These are phyloP conservation scores for Leptographium galeiforme DNA, from an alignment of 2,329 filamentous ascomycete genomes.

Conservation along the genomic window DNA sequence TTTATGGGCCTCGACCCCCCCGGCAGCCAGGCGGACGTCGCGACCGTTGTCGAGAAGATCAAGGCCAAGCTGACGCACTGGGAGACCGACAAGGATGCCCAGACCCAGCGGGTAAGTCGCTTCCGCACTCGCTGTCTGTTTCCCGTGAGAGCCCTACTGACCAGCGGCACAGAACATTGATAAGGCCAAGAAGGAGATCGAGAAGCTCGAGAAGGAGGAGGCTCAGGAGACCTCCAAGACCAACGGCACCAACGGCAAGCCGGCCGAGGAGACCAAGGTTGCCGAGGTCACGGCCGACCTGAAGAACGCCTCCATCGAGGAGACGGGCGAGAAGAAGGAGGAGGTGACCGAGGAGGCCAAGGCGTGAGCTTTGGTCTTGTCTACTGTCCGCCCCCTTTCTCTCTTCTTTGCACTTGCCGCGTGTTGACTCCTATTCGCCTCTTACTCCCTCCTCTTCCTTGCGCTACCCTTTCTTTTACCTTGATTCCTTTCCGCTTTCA, in stretches of 20 bases:
- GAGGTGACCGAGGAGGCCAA: slow-evolving; percentile 31
- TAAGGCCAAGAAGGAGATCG: slow-evolving; percentile 92
- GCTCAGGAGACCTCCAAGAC: slow-evolving; percentile 27
- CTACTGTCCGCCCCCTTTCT: not conserved
- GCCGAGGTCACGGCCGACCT: slow-evolving; percentile 39
- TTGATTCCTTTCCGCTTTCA: not conserved
- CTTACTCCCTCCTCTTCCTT: not conserved
- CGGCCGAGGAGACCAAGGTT: slow-evolving; percentile 28
- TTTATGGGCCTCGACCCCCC: slow-evolving; percentile 79
- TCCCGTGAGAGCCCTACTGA: not conserved
- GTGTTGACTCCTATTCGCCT: not conserved
- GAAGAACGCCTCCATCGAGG: slow-evolving; percentile 37
- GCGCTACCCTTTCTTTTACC: not conserved
- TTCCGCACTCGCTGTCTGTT: not conserved
- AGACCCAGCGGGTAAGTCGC: slow-evolving; percentile 73
- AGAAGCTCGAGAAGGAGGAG: slow-evolving; percentile 61
- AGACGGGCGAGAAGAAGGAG: slow-evolving; percentile 31
- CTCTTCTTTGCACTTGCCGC: not conserved
- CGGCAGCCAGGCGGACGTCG: slow-evolving; percentile 71
- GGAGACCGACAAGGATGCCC: slow-evolving; percentile 78
- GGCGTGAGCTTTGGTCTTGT: not conserved
- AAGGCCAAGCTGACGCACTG: slow-evolving; percentile 83
- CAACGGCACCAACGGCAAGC: slow-evolving; percentile 35
- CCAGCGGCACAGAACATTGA: slow-evolving; percentile 63
- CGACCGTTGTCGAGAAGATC: slow-evolving; percentile 71